These are phyloP conservation scores for Penicillium turbatum DNA, from an alignment of 495 filamentous ascomycete species.

Conservation along the genomic window DNA sequence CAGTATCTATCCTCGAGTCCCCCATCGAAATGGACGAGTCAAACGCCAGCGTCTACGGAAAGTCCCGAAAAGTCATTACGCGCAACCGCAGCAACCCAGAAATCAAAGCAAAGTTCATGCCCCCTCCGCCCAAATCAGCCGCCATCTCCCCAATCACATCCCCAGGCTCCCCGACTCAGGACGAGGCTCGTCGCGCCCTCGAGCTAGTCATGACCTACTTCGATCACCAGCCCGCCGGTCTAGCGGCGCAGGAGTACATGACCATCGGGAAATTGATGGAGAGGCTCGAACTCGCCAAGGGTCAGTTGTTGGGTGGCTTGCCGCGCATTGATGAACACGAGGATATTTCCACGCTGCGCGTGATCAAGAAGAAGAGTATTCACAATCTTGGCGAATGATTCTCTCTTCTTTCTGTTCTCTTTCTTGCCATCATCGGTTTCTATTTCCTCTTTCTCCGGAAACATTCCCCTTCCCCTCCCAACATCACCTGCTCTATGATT, in stretches of 20 bases:
- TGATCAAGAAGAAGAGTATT: conserved; percentile 54
- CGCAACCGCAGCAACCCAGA: conserved; percentile 45
- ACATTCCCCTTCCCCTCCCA: no score
- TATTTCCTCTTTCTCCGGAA: neutral
- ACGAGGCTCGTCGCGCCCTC: conserved; percentile 81
- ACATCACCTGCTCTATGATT: no score
- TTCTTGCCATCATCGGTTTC: neutral
- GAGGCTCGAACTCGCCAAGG: conserved; percentile 68
- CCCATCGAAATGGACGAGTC: conserved; percentile 53
- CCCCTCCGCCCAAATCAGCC: conserved; percentile 40
- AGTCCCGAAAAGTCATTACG: conserved; percentile 36
- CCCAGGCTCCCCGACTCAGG: conserved; percentile 70
- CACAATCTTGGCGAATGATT: conserved; percentile 38
- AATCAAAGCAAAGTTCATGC: conserved; percentile 45
- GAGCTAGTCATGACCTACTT: conserved; percentile 86
- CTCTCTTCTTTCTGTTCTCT: neutral
- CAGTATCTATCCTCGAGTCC: conserved; percentile 65
- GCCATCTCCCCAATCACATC: conserved; percentile 38
- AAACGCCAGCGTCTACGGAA: conserved; percentile 5
- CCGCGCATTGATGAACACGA: conserved; percentile 57
- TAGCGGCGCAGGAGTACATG: conserved; percentile 75
- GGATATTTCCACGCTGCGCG: conserved; percentile 26
- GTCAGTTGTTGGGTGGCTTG: conserved; percentile 62
- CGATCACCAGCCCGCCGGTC: conserved; percentile 62
- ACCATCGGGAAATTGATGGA: conserved; percentile 82